Percentiles rank a stretch among this genome's conserved stretches.
Evolutionary conservation across 1,284 basidiomycete species (phyloP).

Genomic region (Fistulinella staudtii): DNA sequence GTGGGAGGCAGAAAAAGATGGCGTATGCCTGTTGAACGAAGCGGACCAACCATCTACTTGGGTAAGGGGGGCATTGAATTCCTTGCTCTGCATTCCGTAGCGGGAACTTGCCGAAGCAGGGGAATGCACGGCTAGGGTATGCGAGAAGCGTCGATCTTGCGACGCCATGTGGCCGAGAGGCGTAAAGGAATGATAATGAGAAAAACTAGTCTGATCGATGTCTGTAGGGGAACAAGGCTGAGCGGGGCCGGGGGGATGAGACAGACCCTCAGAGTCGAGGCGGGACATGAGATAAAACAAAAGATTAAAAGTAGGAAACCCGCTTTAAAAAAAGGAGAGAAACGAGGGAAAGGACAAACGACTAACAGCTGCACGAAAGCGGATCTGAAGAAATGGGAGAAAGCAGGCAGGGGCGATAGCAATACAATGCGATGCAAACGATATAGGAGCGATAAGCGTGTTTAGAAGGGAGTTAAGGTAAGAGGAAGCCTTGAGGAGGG

Average conservation of each 20-base stretch:
- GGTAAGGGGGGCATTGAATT: slow-evolving; percentile 26
- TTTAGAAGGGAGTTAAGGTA: slow-evolving; percentile 35
- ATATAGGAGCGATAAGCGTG: slow-evolving; percentile 19
- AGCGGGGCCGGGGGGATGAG: too few relatives aligned
- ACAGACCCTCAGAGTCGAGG: slow-evolving; percentile 42
- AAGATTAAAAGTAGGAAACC: not conserved
- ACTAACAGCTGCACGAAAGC: slow-evolving; percentile 35
- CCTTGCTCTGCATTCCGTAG: slow-evolving; percentile 37
- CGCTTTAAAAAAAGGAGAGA: slow-evolving; percentile 14
- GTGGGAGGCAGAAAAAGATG: slow-evolving; percentile 22
- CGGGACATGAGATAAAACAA: slow-evolving; percentile 34
- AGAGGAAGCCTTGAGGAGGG: slow-evolving; percentile 10
- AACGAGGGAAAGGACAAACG: slow-evolving; percentile 27
- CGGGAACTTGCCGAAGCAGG: slow-evolving; percentile 30
- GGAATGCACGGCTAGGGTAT: slow-evolving; percentile 11
- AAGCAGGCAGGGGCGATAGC: slow-evolving; percentile 29
- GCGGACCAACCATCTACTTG: slow-evolving; percentile 28
- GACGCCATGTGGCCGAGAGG: slow-evolving; percentile 9
- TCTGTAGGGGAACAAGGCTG: slow-evolving; percentile 16
- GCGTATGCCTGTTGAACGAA: slow-evolving; percentile 47
- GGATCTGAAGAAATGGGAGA: slow-evolving; percentile 18
- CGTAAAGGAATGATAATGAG: slow-evolving; percentile 14
- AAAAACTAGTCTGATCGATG: slow-evolving; percentile 17
- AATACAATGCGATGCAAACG: slow-evolving; percentile 36
- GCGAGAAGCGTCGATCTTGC: slow-evolving; percentile 24